Conservation (phyloP, 306 rosid genomes). For the Glycine latifolia region DNA sequence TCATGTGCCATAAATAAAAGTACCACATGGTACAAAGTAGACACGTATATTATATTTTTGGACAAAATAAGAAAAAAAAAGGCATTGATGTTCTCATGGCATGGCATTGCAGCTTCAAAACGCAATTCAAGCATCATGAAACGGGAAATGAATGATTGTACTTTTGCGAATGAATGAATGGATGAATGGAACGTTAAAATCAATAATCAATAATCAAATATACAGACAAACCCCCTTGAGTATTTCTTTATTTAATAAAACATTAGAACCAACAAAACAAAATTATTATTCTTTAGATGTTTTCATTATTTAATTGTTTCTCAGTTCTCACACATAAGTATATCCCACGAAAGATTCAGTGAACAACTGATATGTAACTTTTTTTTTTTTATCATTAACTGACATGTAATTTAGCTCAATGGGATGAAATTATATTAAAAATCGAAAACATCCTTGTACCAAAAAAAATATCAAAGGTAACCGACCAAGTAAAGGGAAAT, state of each 20-base stretch:
- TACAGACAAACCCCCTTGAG: conserved; percentile 7
- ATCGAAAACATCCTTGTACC: neutral
- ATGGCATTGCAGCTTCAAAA: conserved; percentile 42
- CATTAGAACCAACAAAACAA: neutral
- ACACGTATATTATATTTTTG: conserved; percentile 26
- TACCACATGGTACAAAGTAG: conserved; percentile 40
- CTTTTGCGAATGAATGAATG: conserved; percentile 1
- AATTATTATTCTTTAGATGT: neutral
- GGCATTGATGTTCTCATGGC: conserved; percentile 37
- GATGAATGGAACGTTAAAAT: neutral
- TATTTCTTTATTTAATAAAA: conserved; percentile 9
- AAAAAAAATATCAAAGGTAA: neutral
- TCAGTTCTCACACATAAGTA: neutral
- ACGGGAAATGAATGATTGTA: conserved; percentile 43
- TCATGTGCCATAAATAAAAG: conserved; percentile 49
- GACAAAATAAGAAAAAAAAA: conserved; percentile 20
- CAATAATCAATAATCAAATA: neutral
- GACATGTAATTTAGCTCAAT: neutral
- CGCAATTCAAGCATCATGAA: conserved; percentile 49
- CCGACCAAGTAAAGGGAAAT: neutral
- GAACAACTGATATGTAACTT: no score
- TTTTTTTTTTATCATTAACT: neutral
- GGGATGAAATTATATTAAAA: neutral
- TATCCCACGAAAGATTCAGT: neutral
- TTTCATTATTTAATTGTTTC: conserved; percentile 1